Percentiles rank a stretch among this genome's conserved stretches.
phyloP scores from a whole-genome alignment of 768 basidiomycete genomes.

The Podaxis pistillaris region DNA sequence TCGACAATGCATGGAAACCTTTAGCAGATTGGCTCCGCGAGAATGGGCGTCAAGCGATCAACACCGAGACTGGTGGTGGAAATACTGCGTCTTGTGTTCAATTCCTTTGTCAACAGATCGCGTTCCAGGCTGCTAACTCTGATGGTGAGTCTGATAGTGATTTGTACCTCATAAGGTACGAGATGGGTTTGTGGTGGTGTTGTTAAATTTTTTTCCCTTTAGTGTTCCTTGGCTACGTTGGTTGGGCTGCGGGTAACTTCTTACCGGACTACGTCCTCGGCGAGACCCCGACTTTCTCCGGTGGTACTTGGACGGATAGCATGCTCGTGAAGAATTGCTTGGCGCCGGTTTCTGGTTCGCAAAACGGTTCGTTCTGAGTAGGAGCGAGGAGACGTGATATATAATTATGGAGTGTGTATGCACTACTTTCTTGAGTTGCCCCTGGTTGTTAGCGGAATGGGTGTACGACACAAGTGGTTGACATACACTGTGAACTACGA shows the following conservation, averaged over 20 bases:
- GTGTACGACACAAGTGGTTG: neutral
- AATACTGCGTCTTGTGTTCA: slow-evolving; percentile 45
- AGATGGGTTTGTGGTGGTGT: too few relatives aligned
- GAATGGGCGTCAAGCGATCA: slow-evolving; percentile 52
- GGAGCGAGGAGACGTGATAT: neutral
- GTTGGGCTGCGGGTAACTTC: slow-evolving; percentile 64
- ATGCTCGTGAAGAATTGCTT: slow-evolving; percentile 37
- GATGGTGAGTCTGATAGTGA: slow-evolving; percentile 35
- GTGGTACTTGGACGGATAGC: slow-evolving; percentile 39
- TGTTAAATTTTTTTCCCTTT: neutral
- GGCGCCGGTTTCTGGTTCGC: slow-evolving; percentile 26
- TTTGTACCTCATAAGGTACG: too few relatives aligned
- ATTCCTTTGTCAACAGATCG: slow-evolving; percentile 44
- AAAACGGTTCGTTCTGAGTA: slow-evolving; percentile 19
- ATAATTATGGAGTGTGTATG: neutral
- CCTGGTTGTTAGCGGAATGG: neutral
- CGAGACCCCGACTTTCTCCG: slow-evolving; percentile 26
- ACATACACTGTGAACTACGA: too few relatives aligned
- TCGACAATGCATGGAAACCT: slow-evolving; percentile 41
- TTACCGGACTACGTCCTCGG: slow-evolving; percentile 34
- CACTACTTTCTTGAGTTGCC: neutral
- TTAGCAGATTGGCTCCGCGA: slow-evolving; percentile 48
- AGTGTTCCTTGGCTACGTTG: slow-evolving; percentile 54
- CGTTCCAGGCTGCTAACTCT: slow-evolving; percentile 44
- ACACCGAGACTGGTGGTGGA: slow-evolving; percentile 63